Percentiles rank a stretch among this genome's conserved stretches.
Evolutionary conservation across 2,329 filamentous ascomycete genomes (phyloP).

Genomic region (Botrytis deweyae): DNA sequence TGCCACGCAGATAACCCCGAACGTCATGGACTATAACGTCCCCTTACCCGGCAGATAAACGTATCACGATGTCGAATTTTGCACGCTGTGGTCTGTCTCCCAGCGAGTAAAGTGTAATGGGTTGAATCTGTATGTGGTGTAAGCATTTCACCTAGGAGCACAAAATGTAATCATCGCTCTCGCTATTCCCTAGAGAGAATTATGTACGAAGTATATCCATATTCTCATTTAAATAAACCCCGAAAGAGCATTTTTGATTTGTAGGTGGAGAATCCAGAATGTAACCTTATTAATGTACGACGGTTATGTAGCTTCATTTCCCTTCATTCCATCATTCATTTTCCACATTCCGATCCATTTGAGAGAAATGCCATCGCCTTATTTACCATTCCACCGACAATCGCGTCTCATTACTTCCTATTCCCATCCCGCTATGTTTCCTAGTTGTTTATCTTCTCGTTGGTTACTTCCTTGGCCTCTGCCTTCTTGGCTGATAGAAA

Average conservation of each 20-base stretch:
- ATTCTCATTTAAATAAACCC: neutral
- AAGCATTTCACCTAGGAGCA: neutral
- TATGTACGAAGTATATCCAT: neutral
- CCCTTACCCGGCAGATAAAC: neutral
- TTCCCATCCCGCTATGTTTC: neutral
- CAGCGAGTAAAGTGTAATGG: neutral
- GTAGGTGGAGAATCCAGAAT: neutral
- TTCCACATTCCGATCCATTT: constrained; percentile 1
- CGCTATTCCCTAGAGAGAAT: neutral
- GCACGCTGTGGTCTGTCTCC: neutral
- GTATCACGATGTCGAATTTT: neutral
- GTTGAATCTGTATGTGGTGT: neutral
- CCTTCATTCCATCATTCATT: constrained; percentile 1
- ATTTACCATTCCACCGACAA: neutral
- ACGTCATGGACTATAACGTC: neutral
- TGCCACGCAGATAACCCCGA: neutral
- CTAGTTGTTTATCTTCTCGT: constrained; percentile 45
- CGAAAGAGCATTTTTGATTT: neutral
- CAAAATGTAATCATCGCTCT: neutral
- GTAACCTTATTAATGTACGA: neutral
- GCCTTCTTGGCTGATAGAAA: constrained; percentile 62
- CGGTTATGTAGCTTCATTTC: neutral
- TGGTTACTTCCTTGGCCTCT: constrained; percentile 54
- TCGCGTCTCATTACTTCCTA: neutral
- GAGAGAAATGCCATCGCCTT: neutral